Base-by-base conservation (phyloP, 345 rosid genomes). In the Eucalyptus erythrocorys region DNA sequence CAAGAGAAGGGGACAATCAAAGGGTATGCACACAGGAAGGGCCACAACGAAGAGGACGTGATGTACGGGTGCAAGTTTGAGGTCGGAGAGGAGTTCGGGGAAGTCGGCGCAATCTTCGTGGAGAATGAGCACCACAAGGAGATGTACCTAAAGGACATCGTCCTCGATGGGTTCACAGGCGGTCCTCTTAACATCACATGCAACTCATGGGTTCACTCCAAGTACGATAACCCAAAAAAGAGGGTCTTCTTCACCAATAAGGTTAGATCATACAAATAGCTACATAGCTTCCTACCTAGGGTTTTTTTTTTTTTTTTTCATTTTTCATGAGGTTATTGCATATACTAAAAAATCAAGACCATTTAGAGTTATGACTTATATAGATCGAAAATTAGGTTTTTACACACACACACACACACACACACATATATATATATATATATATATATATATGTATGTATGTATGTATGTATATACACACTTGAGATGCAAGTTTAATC, bases 41-140 rank as follows among this genome's bases (percentile, higher is more conserved):
- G 92, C 37, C 85, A 81, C 37, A 68, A 89, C 13, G 16, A 90
- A 2, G 91, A 91, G 8, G 92, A 93, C 45, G 92, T 90, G 32
- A 92, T 57, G 48, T 95, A 94, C 30, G 98, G 94, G 92, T 94
- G 98, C 34, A 89, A 79, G 10, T 95, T 96, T 32, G 87, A 88
- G 32, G 91, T 97, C 55, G 95, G 93, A 8, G 55, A 85, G 21
- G 93, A 88, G 61, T 97, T 97, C 86, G 98, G 99, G 82, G 91
- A 89, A 6, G 89, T 96, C 14, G 99, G 97, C 10, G 99, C 95
- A 9, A 88, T 97, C 19, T 6, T 88, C 1, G 91, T 97, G 37
- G 97, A 95, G 91, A 97, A 97, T 87, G 95, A 95, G 89, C 96
- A 96, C 90, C 95, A 92, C 71, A 91, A 87, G 81, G 99, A 97